These are phyloP conservation scores for Lasiosphaeris hirsuta DNA, from an alignment of 495 filamentous ascomycete species.

Conservation along the genomic window DNA sequence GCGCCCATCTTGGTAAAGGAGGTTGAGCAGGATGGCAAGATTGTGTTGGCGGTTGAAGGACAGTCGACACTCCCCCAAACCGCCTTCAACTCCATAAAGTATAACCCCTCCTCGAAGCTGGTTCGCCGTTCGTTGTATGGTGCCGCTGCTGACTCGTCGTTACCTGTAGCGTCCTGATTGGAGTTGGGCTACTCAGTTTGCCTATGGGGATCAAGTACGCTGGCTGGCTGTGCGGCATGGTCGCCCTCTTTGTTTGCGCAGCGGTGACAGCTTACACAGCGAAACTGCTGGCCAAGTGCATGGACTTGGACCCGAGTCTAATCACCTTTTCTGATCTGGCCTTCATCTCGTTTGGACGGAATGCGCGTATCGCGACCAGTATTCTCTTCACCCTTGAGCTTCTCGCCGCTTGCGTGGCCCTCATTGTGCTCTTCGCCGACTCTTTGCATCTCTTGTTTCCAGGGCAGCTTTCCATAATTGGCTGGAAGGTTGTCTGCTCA, in stretches of 20 bases:
- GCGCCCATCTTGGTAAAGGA: constrained; percentile 81
- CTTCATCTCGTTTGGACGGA: constrained; percentile 84
- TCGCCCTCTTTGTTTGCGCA: constrained; percentile 70
- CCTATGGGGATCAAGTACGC: constrained; percentile 87
- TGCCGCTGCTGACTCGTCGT: constrained; percentile 18
- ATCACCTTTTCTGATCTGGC: constrained; percentile 93
- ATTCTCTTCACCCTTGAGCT: constrained; percentile 87
- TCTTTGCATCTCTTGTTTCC: constrained; percentile 79
- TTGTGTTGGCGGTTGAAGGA: constrained; percentile 77
- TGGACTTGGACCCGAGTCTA: constrained; percentile 70
- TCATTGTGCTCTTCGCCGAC: constrained; percentile 92
- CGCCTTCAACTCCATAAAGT: constrained; percentile 93
- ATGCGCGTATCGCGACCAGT: constrained; percentile 74
- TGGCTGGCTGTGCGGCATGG: constrained; percentile 83
- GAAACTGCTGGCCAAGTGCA: constrained; percentile 78
- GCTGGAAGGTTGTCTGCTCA: constrained; percentile 88
- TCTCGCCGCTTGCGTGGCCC: constrained; percentile 81
- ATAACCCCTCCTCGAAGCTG: constrained; percentile 3
- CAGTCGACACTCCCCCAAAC: constrained; percentile 94
- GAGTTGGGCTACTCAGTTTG: constrained; percentile 83
- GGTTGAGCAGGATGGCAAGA: constrained; percentile 82
- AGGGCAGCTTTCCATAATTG: constrained; percentile 56
- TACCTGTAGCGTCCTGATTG: constrained; percentile 65
- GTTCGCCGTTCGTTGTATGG: not conserved
- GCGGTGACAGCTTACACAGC: constrained; percentile 82